A percentile compares a stretch with the other conserved stretches of the same genome.
These are phyloP conservation scores for Cornus florida DNA, from an alignment of 148 eudicot species.

Conservation along the genomic window DNA sequence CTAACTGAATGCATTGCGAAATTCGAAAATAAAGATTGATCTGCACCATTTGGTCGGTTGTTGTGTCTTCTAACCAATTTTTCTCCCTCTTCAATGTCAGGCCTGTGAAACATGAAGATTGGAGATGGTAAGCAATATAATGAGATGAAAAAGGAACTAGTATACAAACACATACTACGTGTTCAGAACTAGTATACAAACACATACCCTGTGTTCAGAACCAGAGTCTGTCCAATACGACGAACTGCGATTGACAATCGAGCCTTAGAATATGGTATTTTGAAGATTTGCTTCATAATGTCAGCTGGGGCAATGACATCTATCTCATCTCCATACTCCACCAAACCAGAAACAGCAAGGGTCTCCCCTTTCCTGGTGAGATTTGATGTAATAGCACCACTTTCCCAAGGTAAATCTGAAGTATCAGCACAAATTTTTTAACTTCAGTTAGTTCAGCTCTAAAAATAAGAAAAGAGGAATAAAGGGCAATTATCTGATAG, in stretches of 20 bases:
- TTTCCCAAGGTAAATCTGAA: slow-evolving; percentile 75
- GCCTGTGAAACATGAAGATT: slow-evolving; percentile 47
- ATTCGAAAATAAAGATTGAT: slow-evolving; percentile 79
- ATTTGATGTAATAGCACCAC: slow-evolving; percentile 53
- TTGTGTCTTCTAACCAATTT: slow-evolving; percentile 68
- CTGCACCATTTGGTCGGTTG: slow-evolving; percentile 71
- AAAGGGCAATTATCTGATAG: background rate
- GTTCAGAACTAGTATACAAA: slow-evolving; percentile 52
- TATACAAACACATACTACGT: slow-evolving; percentile 54
- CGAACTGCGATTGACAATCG: slow-evolving; percentile 91
- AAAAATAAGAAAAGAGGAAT: background rate
- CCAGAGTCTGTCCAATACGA: slow-evolving; percentile 85
- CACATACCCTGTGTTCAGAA: slow-evolving; percentile 83
- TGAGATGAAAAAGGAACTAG: slow-evolving; percentile 3
- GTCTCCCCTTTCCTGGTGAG: slow-evolving; percentile 83
- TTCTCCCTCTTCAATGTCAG: slow-evolving; percentile 95
- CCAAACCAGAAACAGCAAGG: slow-evolving; percentile 93
- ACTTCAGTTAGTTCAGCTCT: background rate
- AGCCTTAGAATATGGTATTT: slow-evolving; percentile 92
- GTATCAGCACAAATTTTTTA: slow-evolving; percentile 9
- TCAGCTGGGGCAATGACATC: slow-evolving; percentile 98
- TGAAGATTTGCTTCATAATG: slow-evolving; percentile 90
- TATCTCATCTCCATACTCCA: slow-evolving; percentile 83
- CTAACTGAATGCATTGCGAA: slow-evolving; percentile 99
- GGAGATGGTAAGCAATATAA: background rate